A percentile compares a stretch with the other conserved stretches of the same genome.
Evolutionary conservation across 2,329 filamentous ascomycete genomes (phyloP).

Genomic region (Rutstroemia sp.): DNA sequence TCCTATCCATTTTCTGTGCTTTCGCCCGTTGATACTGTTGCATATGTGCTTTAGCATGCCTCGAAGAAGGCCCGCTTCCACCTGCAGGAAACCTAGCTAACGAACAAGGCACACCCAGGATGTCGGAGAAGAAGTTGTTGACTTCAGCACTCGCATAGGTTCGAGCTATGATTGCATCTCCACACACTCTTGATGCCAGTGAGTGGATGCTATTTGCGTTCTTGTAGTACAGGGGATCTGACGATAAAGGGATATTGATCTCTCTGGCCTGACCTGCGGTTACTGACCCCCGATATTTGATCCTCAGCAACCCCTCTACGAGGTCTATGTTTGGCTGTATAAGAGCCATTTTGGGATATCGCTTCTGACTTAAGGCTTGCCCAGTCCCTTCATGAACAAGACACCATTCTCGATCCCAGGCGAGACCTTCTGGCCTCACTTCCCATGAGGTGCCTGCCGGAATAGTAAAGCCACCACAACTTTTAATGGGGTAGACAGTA

Average conservation of each 20-base stretch:
- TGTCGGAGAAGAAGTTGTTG: conserved; percentile 68
- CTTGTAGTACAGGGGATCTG: conserved; percentile 52
- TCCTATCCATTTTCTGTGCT: conserved; percentile 11
- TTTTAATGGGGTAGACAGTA: conserved; percentile 87
- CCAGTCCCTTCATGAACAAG: conserved; percentile 81
- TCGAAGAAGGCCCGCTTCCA: conserved; percentile 47
- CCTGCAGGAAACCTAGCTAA: conserved; percentile 77
- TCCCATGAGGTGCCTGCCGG: conserved; percentile 62
- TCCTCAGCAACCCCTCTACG: conserved; percentile 52
- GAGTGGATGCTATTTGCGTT: conserved; percentile 32
- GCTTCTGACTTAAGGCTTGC: conserved; percentile 80
- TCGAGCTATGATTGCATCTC: conserved; percentile 65
- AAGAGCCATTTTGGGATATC: conserved; percentile 80
- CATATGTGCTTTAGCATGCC: conserved; percentile 66
- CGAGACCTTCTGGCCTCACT: conserved; percentile 72
- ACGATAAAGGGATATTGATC: conserved; percentile 56
- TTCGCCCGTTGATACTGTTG: conserved; percentile 44
- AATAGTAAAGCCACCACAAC: conserved; percentile 73
- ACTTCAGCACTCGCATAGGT: conserved; percentile 61
- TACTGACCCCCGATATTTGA: conserved; percentile 42
- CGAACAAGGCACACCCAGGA: conserved; percentile 71
- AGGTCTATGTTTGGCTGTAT: conserved; percentile 71
- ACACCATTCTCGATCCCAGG: conserved; percentile 97
- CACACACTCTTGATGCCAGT: conserved; percentile 66
- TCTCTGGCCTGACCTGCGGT: conserved; percentile 26